phyloP scores from a whole-genome alignment of 78 protist species.

The Dictyostelium brefeldianum region DNA sequence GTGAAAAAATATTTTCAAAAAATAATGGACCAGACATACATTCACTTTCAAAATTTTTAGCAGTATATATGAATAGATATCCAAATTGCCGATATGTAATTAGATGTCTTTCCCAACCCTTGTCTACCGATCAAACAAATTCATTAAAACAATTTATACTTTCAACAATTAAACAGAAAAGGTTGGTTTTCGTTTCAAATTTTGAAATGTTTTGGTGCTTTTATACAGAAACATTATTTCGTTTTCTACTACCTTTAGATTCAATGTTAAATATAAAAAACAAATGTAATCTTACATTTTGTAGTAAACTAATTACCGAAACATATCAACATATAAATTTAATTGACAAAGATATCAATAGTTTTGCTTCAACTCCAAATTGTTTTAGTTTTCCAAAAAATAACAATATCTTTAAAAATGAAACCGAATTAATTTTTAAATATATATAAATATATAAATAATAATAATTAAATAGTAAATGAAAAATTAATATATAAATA shows the following conservation, averaged over 20 bases:
- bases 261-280: neutral
- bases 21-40: constrained; percentile 42
- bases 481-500: too few relatives aligned
- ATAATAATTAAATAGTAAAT: neutral
- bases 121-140: neutral
- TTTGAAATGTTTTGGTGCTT: constrained; percentile 26
- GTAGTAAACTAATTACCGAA: constrained; percentile 33
- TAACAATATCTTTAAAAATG: neutral
- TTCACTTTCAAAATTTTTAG: neutral
- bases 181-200: neutral
- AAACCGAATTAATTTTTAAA: constrained; percentile 9
- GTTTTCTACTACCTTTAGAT: neutral
- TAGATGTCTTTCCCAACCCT: neutral
- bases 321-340: constrained; percentile 10
- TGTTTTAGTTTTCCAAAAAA: neutral
- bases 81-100: constrained; percentile 32
- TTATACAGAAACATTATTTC: neutral
- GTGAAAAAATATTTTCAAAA: neutral
- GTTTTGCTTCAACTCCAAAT: constrained; percentile 7
- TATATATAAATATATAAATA: too few relatives aligned
- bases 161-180: neutral
- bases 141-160: neutral
- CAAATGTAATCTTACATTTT: neutral
- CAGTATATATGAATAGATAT: constrained; percentile 1
- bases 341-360: neutral